Base-by-base conservation (phyloP, 106 monocot genomes). In the Hemerocallis citrina region DNA sequence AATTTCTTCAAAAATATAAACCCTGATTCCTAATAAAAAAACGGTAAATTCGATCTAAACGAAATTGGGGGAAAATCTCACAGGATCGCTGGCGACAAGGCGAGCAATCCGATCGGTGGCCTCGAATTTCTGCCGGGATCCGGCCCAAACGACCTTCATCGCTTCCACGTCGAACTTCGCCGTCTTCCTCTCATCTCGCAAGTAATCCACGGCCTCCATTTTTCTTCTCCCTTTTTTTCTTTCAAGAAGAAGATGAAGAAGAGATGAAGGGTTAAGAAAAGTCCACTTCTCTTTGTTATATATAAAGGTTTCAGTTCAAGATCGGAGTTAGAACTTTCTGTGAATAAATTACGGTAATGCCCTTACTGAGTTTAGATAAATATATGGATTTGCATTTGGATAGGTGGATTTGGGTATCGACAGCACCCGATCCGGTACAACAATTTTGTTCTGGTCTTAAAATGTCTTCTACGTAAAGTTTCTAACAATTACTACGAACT, bases 111-210 rank as follows among this genome's bases (percentile, higher is more conserved):
- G 79, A 68, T 96, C 90, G 23, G 84, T 5, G 62, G 85, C 55
- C 35, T 89, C 81, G 56, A 79, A 49, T 28, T 64, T 68, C 69
- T 75, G 79, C 66, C 73, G 65, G 17, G 96, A 96, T 55, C 96
- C 96, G 7, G 87, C 96, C 91, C 96, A 91, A 27, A 77, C 87
- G 59, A 96, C 72, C 91, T 91, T 96, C 96, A 96, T 96, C 21
- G 86, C 84, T 21, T 84, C 84, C 44, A 85, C 84, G 50, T 96
- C 96, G 77, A 91, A 96, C 35, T 68, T 42, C 8, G 96, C 81
- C 41, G 49, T 67, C 52, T 40, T 71, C 77, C 96, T 84, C 84
- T 96, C 96, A 12, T 65, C 48, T 46, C 68, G 82, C 45, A 88
- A 71, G 63, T 88, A 55, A 79, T 96, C 90, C 3, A 80, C 64